Base-by-base conservation (phyloP, 306 rosid genomes). In the Sesbania bispinosa region DNA sequence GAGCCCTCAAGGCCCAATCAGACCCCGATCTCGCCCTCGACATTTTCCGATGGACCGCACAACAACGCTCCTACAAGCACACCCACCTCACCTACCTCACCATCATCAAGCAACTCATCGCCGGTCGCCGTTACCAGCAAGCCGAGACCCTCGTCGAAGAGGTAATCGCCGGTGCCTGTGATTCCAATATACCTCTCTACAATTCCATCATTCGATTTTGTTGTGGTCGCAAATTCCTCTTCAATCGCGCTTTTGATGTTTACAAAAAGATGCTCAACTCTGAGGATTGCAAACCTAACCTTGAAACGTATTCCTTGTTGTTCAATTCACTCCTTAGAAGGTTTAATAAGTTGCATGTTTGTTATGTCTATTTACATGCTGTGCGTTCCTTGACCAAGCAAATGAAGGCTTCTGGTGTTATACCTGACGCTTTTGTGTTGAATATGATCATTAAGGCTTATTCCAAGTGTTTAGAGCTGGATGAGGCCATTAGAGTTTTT, bases 1-100 rank as follows among this genome's bases (percentile, higher is more conserved):
- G 55, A 0, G 96, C 98, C 80, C 53, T 94, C 1, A 45, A 69
- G 8, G 83, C 95, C 68, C 97, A 89, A 48, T 80, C 87, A 0
- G 98, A 94, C 70, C 89, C 98, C 0, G 97, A 94, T 39, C 96
- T 94, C 36, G 96, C 96, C 19, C 82, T 94, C 35, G 98, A 94
- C 79, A 87, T 94, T 73, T 94, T 94, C 95, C 85, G 98, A 1
- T 94, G 97, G 97, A 90, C 97, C 3, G 89, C 92, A 4, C 92
- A 87, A 52, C 98, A 90, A 35, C 98, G 95, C 10, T 73, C 82
- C 66, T 90, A 94, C 87, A 73, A 77, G 67, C 98, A 94, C 81
- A 86, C 52, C 80, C 71, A 75, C 51, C 27, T 52, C 67, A 90
- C 95, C 13, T 94, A 94, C 80, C 81, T 87, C 36, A 71, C 97